Evolutionary conservation across 768 basidiomycete genomes (phyloP).

Genomic region (Pleurotus platypus): DNA sequence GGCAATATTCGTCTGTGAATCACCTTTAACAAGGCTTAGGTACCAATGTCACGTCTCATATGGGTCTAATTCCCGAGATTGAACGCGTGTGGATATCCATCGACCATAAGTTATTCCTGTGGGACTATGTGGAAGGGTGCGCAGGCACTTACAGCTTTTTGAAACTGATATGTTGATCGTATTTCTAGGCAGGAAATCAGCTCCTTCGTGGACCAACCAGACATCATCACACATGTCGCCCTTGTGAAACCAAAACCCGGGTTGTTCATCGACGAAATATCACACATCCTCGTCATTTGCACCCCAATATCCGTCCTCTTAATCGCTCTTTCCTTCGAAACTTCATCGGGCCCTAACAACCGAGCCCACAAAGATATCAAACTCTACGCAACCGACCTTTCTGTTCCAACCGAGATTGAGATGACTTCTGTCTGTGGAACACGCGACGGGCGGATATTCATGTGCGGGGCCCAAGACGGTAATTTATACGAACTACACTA

Average conservation of each 20-base stretch:
- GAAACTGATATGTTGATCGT: not conserved
- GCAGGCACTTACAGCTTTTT: conserved; percentile 21
- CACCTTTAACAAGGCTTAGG: conserved; percentile 32
- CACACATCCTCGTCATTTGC: conserved; percentile 83
- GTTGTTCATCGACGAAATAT: conserved; percentile 92
- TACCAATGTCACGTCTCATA: conserved; percentile 68
- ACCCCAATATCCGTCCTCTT: conserved; percentile 82
- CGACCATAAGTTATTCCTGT: conserved; percentile 90
- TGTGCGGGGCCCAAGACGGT: conserved; percentile 83
- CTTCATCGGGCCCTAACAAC: conserved; percentile 37
- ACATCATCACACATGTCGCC: conserved; percentile 85
- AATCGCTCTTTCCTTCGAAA: conserved; percentile 69
- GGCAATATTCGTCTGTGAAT: not conserved
- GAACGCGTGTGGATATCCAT: conserved; percentile 95
- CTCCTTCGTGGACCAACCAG: conserved; percentile 88
- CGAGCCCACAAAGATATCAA: conserved; percentile 67
- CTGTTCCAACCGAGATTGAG: conserved; percentile 72
- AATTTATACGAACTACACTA: conserved; percentile 91
- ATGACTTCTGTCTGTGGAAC: conserved; percentile 86
- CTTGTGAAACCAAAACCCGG: conserved; percentile 82
- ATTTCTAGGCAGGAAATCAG: conserved; percentile 74
- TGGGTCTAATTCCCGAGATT: conserved; percentile 91
- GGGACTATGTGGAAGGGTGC: conserved; percentile 95
- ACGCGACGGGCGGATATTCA: conserved; percentile 83
- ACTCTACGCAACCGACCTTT: conserved; percentile 87